Percentiles rank a stretch among this genome's conserved stretches.
Conservation (phyloP, 2,329 filamentous ascomycete species). For the Cyclaneusma minus region DNA sequence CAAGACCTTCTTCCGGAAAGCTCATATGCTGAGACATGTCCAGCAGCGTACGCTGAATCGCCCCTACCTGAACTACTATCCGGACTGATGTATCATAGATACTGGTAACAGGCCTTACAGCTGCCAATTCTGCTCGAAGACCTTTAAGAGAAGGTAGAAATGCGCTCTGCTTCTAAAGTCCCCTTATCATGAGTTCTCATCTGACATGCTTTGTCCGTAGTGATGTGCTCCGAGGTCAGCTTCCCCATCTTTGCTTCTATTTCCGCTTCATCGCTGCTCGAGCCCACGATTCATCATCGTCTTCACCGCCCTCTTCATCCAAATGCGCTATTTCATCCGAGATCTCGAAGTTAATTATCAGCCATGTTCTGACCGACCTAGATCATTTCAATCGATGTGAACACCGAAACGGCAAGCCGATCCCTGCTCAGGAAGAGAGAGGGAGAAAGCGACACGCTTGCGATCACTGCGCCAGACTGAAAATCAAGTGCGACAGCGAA, state of each 20-base stretch:
- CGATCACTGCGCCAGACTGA: conserved; percentile 18
- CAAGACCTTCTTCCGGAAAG: conserved; percentile 19
- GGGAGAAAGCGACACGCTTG: conserved; percentile 19
- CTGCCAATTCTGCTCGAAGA: conserved; percentile 19
- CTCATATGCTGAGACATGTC: conserved; percentile 18
- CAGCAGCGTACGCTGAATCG: conserved; percentile 15
- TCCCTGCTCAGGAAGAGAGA: conserved; percentile 16
- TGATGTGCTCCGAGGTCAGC: conserved; percentile 18
- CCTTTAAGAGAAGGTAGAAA: conserved; percentile 18
- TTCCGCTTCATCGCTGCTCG: too few species aligned
- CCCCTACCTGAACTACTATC: not conserved
- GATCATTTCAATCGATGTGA: conserved; percentile 19
- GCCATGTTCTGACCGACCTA: too few species aligned
- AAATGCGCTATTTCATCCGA: too few species aligned
- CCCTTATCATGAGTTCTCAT: too few species aligned
- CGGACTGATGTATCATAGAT: conserved; percentile 8
- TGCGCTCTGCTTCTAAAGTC: not conserved
- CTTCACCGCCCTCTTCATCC: too few species aligned
- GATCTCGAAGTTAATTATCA: too few species aligned
- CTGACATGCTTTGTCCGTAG: conserved; percentile 8
- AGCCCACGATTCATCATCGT: too few species aligned
- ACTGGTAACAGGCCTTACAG: conserved; percentile 16
- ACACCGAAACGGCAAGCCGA: conserved; percentile 13
- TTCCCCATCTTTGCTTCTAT: too few species aligned
- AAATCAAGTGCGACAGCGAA: conserved; percentile 19